Conservation (phyloP, 164 flowering plant species). For the Amborella trichopoda region DNA sequence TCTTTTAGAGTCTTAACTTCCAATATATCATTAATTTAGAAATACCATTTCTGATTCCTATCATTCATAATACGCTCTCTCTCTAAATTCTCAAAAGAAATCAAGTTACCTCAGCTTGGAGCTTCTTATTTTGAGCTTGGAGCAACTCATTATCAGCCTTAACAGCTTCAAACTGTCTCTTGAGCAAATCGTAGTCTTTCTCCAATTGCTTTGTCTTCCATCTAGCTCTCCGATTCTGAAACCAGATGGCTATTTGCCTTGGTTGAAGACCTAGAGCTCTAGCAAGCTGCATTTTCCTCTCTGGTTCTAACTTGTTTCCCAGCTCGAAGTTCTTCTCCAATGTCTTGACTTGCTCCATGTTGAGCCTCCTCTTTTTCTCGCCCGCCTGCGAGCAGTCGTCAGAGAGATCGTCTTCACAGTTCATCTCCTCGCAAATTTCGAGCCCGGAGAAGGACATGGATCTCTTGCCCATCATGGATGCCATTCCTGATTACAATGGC, state of each 20-base stretch:
- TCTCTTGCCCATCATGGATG: conserved; percentile 59
- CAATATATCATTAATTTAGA: no score
- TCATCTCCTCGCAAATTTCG: conserved; percentile 25
- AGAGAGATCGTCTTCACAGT: conserved; percentile 35
- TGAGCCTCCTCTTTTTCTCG: conserved; percentile 73
- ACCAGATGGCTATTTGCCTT: conserved; percentile 84
- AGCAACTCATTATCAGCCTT: conserved; percentile 71
- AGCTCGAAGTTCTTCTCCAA: conserved; percentile 79
- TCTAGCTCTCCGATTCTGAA: conserved; percentile 78
- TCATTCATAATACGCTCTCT: no score
- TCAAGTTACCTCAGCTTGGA: conserved; percentile 54
- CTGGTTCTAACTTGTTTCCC: conserved; percentile 88
- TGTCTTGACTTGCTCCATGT: conserved; percentile 73
- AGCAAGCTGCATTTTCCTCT: conserved; percentile 82
- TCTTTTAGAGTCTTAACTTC: no score
- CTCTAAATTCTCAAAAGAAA: no score
- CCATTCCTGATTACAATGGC: conserved; percentile 26
- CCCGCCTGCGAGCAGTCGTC: conserved; percentile 53
- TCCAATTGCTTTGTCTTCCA: conserved; percentile 95
- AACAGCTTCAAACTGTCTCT: conserved; percentile 52
- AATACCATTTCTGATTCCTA: no score
- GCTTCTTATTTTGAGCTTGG: conserved; percentile 61
- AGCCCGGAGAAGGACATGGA: conserved; percentile 58
- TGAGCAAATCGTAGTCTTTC: conserved; percentile 73
- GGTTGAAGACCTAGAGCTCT: conserved; percentile 76